Base-by-base conservation (phyloP, 805 yeast species). In the Peterozyma xylosa region DNA sequence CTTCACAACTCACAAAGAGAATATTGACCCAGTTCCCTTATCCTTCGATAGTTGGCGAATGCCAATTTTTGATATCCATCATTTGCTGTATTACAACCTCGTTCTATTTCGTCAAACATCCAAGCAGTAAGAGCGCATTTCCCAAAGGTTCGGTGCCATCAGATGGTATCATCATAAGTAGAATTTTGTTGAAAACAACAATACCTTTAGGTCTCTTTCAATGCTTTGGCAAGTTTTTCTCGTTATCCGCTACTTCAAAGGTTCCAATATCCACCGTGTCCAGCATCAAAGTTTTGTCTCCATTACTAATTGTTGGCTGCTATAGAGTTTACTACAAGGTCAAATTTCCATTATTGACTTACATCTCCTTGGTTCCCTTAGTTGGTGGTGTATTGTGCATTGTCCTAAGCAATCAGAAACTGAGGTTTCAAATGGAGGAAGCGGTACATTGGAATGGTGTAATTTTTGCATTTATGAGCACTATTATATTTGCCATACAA, bases 401-500 rank as follows among this genome's bases (percentile, higher is more conserved):
- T 16, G 73, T 74, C n/a, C 44, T 64, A 6, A 70, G 73, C 37
- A 66, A 68, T 39, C 33, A 35, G 21, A 48, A 54, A 35, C 15
- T 21, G 10, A 13, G 15, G 3, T 13, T 35, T 15, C 30, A 33
- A 16, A 18, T 41, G 33, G 46, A 42, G 16, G 60, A 63, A 38
- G 40, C 53, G 9, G 48, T 49, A 10, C 74, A 76, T 50, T 59
- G 78, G 37, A 58, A 68, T 48, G 96, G 96, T 5, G 62, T 86
- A n/a, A 30, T 74, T 2, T 82, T 74, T 55, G 91, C 96, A 11
- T 63, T 82, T 9, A 47, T 78, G 30, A 78, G 93, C 4, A 74
- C 90, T 40, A 58, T 84, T 7, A 77, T 87, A 15, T 88, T 89
- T 66, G 95, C 91, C 5, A 76, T 80, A 2, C 96, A 88, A 56